Base-by-base conservation (phyloP, 495 filamentous ascomycete species). In the Hypoxylon lienhwacheense region DNA sequence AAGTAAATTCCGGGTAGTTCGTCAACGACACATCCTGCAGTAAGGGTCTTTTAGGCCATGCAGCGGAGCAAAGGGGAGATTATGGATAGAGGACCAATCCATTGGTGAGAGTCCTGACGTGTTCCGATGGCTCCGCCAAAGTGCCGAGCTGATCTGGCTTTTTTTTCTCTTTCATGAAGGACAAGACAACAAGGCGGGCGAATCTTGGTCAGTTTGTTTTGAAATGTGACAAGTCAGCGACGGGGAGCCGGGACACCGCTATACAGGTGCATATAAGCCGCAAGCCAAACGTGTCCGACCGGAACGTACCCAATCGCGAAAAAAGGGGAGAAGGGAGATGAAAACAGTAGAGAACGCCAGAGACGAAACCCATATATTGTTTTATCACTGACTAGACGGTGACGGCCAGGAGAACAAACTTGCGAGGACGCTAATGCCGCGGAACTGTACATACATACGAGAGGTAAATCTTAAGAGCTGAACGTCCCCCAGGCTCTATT, bases 121-220 rank as follows among this genome's bases (percentile, higher is more conserved):
- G 36, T 47, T 55, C 57, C 40, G 46, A 52, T 44, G 58, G 34
- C 15, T 32, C 40, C 34, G 11, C 16, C 21, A 55, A 45, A 52
- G 14, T 55, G 52, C 51, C 52, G 52, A 44, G 42, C 44, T 52
- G 52, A 55, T 51, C 26, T 61, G 25, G 47, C 36, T 51, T 61
- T 51, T 37, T 20, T 21, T n/a, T n/a, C n/a, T n/a, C n/a, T n/a
- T n/a, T n/a, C n/a, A n/a, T n/a, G n/a, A n/a, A n/a, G n/a, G n/a
- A n/a, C n/a, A n/a, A n/a, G n/a, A n/a, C n/a, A n/a, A n/a, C n/a
- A n/a, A n/a, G 39, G 28, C 51, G 46, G 57, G 50, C 34, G n/a
- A 61, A 55, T 61, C 50, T 61, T 47, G 25, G n/a, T n/a, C 7
- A 34, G 45, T 32, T 47, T 22, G 8, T 26, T 28, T 36, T 20